Base-by-base conservation (phyloP, 805 yeast genomes). In the Pachysolen tannophilus region DNA sequence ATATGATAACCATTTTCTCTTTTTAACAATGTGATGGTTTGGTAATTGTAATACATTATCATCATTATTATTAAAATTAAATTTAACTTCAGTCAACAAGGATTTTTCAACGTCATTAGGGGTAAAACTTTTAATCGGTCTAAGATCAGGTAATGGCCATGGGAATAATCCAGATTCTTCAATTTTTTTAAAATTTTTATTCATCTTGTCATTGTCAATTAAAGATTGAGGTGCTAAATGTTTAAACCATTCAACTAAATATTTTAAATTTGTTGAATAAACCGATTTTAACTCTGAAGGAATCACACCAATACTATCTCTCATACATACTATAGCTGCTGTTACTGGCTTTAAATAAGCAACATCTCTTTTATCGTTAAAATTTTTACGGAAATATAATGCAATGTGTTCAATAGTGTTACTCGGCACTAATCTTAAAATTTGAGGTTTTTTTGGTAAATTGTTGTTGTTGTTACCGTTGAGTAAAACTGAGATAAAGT, bases 371-470 rank as follows among this genome's bases (percentile, higher is more conserved):
- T 60, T 48, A 14, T 48, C 41, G 25, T 45, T 41, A 9, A 48
- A 43, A 35, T 49, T 33, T 43, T 58, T 39, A 40, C 53, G 50
- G 62, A 76, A 70, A 47, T 67, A 61, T 39, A 69, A 49, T 42
- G 75, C 73, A 42, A 86, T 78, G 52, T 90, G 97, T 47, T 90
- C 96, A 18, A 85, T 75, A 3, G 94, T 79, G 47, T 84, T 79
- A 39, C 79, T 72, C 2, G 95, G 81, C 3, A 85, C 75, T 17
- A 90, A 60, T 25, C 90, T 61, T 18, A 90, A 49, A 4, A 84
- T 60, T n/a, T n/a, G n/a, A n/a, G n/a, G n/a, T n/a, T n/a, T n/a
- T n/a, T n/a, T n/a, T 53, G 48, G 65, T 46, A 50, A 53, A 36
- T 20, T 30, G 8, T 10, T 6, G 17, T 33, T 38, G 8, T 35